These are phyloP conservation scores for Eucalyptus pauciflora DNA, from an alignment of 345 rosid species.

Conservation along the genomic window DNA sequence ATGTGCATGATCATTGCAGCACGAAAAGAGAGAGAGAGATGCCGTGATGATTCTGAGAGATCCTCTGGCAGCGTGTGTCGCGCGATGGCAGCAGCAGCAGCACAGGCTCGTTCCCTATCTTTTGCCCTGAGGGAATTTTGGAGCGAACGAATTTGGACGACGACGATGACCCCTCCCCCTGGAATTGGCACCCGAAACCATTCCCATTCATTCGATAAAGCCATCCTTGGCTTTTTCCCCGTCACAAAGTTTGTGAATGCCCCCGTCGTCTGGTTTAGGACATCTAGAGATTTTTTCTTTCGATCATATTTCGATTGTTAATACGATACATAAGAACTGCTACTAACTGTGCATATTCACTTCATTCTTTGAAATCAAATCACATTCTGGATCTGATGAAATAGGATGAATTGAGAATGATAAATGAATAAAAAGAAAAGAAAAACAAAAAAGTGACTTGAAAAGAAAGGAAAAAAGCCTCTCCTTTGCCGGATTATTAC, in stretches of 20 bases:
- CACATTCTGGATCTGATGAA: no score
- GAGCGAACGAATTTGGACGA: background rate
- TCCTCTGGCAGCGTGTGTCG: background rate
- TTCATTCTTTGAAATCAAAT: no score
- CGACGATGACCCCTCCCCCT: background rate
- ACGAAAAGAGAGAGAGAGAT: background rate
- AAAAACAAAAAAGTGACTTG: no score
- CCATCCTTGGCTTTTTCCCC: background rate
- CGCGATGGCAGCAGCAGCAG: background rate
- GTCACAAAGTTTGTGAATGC: background rate
- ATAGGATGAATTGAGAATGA: no score
- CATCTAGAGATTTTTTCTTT: no score
- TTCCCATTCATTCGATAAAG: background rate
- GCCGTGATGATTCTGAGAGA: background rate
- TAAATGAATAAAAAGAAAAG: no score
- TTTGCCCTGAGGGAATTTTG: background rate
- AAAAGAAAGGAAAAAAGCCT: no score
- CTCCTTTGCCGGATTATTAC: no score
- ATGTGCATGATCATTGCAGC: background rate
- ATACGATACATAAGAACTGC: no score
- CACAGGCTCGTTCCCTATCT: background rate
- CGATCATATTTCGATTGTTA: no score
- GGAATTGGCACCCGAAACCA: background rate
- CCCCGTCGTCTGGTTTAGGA: no score
- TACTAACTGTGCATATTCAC: no score